Percentiles rank a stretch among this genome's conserved stretches.
These are phyloP conservation scores for Dicorynia guianensis DNA, from an alignment of 306 rosid species.

Conservation along the genomic window DNA sequence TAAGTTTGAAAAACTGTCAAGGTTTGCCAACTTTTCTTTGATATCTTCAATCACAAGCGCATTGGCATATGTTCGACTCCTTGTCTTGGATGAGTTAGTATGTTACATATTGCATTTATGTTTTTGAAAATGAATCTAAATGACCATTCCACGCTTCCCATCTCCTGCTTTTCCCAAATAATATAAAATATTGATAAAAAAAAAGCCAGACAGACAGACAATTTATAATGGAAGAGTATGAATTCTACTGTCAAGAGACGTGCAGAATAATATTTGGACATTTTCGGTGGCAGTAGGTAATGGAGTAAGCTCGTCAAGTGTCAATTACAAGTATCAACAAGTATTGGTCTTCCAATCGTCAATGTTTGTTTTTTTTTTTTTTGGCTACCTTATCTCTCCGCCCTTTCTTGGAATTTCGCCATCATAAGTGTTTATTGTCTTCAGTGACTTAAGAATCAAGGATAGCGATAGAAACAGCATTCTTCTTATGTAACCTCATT, in stretches of 20 bases:
- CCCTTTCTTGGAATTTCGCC: neutral
- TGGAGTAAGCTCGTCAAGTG: slow-evolving; percentile 1
- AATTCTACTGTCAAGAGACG: neutral
- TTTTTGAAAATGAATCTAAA: slow-evolving; percentile 20
- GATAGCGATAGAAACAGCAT: slow-evolving; percentile 1
- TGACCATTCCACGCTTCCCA: neutral
- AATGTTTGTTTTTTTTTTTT: too few relatives aligned
- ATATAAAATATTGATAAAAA: neutral
- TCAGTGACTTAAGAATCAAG: slow-evolving; percentile 19
- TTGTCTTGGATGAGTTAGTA: slow-evolving; percentile 4
- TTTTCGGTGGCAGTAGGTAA: neutral
- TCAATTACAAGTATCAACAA: neutral
- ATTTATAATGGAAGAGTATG: neutral
- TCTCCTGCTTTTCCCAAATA: neutral
- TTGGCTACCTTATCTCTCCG: too few relatives aligned
- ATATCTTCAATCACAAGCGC: slow-evolving; percentile 26
- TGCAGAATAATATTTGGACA: too few relatives aligned
- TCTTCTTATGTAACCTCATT: neutral
- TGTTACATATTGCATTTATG: neutral
- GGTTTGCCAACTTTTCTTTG: slow-evolving; percentile 13
- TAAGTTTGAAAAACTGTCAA: slow-evolving; percentile 5
- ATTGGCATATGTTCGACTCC: neutral
- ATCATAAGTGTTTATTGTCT: slow-evolving; percentile 17
- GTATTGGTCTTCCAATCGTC: too few relatives aligned
- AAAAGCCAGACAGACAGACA: neutral